These are phyloP conservation scores for Linnemannia exigua DNA, from an alignment of 192 early-diverging fungal species.

Conservation along the genomic window DNA sequence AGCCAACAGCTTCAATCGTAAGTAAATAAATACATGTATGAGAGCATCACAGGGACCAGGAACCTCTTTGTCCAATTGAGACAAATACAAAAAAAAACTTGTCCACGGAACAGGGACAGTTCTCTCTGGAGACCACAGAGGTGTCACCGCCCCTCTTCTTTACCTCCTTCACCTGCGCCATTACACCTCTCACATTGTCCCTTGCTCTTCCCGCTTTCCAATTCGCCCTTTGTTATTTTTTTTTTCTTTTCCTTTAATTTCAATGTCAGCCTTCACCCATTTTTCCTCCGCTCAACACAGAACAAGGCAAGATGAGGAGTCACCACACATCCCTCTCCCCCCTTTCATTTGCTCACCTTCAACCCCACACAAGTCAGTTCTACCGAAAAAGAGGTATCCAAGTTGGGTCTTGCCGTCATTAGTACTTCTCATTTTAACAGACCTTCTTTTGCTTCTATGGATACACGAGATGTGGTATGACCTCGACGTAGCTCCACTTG, in stretches of 20 bases:
- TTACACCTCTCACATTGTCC: too few relatives aligned
- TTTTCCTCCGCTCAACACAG: background rate
- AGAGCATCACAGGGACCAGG: too few relatives aligned
- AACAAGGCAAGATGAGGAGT: too few relatives aligned
- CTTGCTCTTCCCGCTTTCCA: background rate
- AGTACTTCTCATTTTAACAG: too few relatives aligned
- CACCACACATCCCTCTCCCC: background rate
- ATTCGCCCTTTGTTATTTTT: background rate
- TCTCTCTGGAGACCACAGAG: background rate
- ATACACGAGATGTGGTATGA: background rate
- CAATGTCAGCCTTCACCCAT: background rate
- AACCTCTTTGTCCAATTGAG: too few relatives aligned
- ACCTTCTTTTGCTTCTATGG: background rate
- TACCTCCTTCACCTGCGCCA: too few relatives aligned
- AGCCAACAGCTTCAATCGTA: too few relatives aligned
- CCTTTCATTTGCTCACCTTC: background rate
- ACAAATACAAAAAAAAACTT: background rate
- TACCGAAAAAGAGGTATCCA: background rate
- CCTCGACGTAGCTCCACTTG: too few relatives aligned
- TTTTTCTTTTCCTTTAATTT: background rate
- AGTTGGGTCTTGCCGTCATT: background rate
- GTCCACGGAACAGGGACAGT: background rate
- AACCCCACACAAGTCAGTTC: background rate
- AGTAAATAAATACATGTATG: too few relatives aligned
- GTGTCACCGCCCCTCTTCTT: background rate